Conservation (phyloP, 768 basidiomycete genomes). For the Xanthoconium purpureum region DNA sequence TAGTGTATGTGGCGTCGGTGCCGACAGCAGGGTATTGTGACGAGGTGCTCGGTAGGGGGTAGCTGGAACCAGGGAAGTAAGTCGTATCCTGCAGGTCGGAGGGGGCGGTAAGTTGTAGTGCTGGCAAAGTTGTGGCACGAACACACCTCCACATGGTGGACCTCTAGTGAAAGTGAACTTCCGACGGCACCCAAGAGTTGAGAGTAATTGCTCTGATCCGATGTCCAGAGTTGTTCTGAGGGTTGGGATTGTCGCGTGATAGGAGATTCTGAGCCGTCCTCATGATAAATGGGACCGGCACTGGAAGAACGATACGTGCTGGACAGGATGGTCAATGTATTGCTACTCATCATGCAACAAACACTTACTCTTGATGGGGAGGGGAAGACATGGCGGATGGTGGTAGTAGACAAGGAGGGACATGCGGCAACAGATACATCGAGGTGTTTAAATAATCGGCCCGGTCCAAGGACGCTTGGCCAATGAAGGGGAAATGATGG, state of each 20-base stretch:
- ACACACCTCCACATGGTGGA: constrained; percentile 6
- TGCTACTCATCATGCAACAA: neutral
- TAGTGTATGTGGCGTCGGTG: constrained; percentile 1
- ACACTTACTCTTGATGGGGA: constrained; percentile 19
- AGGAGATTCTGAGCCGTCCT: neutral
- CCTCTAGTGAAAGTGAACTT: neutral
- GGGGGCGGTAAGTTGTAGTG: neutral
- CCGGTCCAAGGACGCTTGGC: constrained; percentile 17
- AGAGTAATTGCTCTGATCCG: constrained; percentile 1
- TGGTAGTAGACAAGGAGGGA: constrained; percentile 1
- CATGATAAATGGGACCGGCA: neutral
- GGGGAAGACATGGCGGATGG: constrained; percentile 22
- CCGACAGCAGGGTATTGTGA: neutral
- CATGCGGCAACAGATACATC: constrained; percentile 5
- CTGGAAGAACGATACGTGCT: constrained; percentile 6
- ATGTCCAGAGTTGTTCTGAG: constrained; percentile 2
- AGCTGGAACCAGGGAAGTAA: neutral
- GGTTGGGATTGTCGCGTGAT: neutral
- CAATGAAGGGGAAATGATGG: constrained; percentile 15
- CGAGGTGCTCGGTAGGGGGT: neutral
- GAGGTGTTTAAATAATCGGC: constrained; percentile 23
- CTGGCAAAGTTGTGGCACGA: constrained; percentile 2
- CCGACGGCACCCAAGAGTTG: constrained; percentile 1
- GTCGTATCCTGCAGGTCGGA: constrained; percentile 6
- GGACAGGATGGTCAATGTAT: neutral